phyloP scores from a whole-genome alignment of 2,329 filamentous ascomycete genomes.

The Xylariaceae sp. region DNA sequence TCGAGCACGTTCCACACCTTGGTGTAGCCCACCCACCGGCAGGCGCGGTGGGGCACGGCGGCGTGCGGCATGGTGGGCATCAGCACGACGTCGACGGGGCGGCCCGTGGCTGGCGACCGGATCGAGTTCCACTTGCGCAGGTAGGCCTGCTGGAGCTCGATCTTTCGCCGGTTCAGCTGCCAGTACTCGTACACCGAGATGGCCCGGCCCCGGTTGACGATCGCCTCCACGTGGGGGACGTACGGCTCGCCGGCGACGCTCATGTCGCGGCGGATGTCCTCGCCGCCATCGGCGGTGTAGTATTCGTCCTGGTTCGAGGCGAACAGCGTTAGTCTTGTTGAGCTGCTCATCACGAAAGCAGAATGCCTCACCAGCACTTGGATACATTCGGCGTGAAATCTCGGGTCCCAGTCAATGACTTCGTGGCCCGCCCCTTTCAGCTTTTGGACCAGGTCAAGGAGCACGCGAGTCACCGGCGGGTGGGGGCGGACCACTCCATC shows the following conservation, averaged over 20 bases:
- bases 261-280: slow-evolving; percentile 52
- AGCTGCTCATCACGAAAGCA: slow-evolving; percentile 8
- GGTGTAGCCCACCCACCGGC: slow-evolving; percentile 49
- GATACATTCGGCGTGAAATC: slow-evolving; percentile 46
- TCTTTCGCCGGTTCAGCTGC: slow-evolving; percentile 56
- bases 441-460: slow-evolving; percentile 28
- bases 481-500: slow-evolving; percentile 49
- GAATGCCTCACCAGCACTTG: slow-evolving; percentile 38
- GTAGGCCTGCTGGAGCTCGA: slow-evolving; percentile 44
- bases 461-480: slow-evolving; percentile 41
- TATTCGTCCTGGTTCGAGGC: slow-evolving; percentile 43
- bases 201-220: slow-evolving; percentile 43
- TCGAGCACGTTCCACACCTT: slow-evolving; percentile 57
- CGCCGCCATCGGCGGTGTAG: slow-evolving; percentile 55
- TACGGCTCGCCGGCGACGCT: slow-evolving; percentile 49
- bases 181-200: slow-evolving; percentile 60
- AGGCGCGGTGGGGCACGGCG: slow-evolving; percentile 36
- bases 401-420: slow-evolving; percentile 43
- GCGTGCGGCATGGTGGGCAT: slow-evolving; percentile 54
- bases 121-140: slow-evolving; percentile 50
- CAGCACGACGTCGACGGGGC: slow-evolving; percentile 46
- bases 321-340: not conserved
- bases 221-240: slow-evolving; percentile 48
- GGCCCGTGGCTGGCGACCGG: slow-evolving; percentile 33
- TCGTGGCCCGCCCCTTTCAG: slow-evolving; percentile 44